Conservation (phyloP, 73 alveolate genomes). For the Blepharisma japonicum region DNA sequence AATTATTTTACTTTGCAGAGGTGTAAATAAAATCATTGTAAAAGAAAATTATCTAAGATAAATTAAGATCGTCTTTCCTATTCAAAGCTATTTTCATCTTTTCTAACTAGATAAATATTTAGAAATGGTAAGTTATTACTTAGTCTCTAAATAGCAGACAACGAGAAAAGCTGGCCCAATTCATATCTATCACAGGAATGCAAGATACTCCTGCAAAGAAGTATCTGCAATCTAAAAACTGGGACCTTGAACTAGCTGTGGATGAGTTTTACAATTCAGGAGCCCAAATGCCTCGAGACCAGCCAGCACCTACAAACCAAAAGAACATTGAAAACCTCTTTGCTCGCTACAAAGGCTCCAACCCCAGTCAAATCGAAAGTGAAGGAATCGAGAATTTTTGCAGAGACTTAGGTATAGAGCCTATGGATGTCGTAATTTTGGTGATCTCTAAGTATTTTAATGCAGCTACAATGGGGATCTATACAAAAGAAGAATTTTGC, state of each 20-base stretch:
- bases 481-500: slow-evolving; percentile 44
- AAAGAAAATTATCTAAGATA: too few species aligned
- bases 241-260: slow-evolving; percentile 29
- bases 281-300: neutral
- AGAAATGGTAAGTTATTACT: slow-evolving; percentile 1
- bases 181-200: neutral
- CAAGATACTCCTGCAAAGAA: slow-evolving; percentile 10
- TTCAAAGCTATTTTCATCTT: too few species aligned
- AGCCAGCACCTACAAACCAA: neutral
- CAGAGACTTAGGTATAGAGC: slow-evolving; percentile 53
- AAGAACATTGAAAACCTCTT: slow-evolving; percentile 1
- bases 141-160: slow-evolving; percentile 27
- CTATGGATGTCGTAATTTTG: slow-evolving; percentile 55
- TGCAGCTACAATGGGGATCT: slow-evolving; percentile 65
- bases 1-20: too few species aligned
- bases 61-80: too few species aligned
- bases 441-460: slow-evolving; percentile 48
- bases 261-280: neutral
- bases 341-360: slow-evolving; percentile 19
- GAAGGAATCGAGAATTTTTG: slow-evolving; percentile 55
- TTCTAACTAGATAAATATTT: too few species aligned
- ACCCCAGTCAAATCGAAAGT: neutral
- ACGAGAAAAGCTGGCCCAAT: slow-evolving; percentile 12
- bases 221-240: neutral
- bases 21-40: too few species aligned